Conservation (phyloP, 192 early-diverging fungal genomes). For the Gonapodya prolifera region DNA sequence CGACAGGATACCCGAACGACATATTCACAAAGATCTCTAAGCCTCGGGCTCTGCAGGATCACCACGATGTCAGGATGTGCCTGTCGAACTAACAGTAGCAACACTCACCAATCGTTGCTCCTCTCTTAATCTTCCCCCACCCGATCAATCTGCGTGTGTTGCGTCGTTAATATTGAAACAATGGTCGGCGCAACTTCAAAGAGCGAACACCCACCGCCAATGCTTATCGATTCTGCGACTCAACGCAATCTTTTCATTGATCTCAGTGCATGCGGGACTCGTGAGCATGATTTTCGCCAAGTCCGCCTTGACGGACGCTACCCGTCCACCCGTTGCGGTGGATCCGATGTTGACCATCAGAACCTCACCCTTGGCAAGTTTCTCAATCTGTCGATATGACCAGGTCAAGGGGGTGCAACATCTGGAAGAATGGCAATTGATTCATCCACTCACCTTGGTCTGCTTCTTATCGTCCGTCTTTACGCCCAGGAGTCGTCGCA, state of each 20-base stretch:
- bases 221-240: slow-evolving; percentile 93
- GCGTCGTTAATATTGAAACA: slow-evolving; percentile 1
- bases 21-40: too few relatives aligned
- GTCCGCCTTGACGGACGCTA: slow-evolving; percentile 85
- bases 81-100: too few relatives aligned
- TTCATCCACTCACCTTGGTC: slow-evolving; percentile 52
- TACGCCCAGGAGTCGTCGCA: slow-evolving; percentile 90
- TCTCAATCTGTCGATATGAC: slow-evolving; percentile 36
- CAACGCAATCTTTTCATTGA: slow-evolving; percentile 89
- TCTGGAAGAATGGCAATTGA: not conserved
- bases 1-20: too few relatives aligned
- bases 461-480: slow-evolving; percentile 98
- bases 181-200: not conserved
- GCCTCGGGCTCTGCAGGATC: too few relatives aligned
- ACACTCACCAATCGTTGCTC: slow-evolving; percentile 48
- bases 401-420: not conserved
- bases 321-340: slow-evolving; percentile 85
- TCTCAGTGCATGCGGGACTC: slow-evolving; percentile 86
- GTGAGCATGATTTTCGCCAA: slow-evolving; percentile 87
- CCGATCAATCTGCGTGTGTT: slow-evolving; percentile 72
- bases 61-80: too few relatives aligned
- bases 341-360: slow-evolving; percentile 96
- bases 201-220: slow-evolving; percentile 60
- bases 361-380: slow-evolving; percentile 85
- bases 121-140: slow-evolving; percentile 92